These are phyloP conservation scores for Takakia lepidozioides DNA, from an alignment of 225 moss, liverwort and hornwort species.

Conservation along the genomic window DNA sequence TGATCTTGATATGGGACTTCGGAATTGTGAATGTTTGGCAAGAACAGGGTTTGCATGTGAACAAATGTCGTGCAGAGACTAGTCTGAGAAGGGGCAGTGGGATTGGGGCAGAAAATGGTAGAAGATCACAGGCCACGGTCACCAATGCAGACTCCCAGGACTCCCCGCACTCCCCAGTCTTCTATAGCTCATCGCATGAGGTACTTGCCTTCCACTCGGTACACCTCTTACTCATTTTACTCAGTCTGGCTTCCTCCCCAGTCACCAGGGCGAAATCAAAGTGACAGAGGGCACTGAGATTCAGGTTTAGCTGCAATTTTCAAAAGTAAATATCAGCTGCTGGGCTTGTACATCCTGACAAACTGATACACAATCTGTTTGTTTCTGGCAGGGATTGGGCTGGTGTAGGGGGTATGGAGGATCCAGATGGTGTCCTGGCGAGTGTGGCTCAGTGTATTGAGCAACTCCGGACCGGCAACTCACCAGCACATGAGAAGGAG, in stretches of 20 bases:
- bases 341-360: background rate
- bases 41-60: too few species aligned
- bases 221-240: background rate
- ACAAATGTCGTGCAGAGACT: too few species aligned
- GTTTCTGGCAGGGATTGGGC: constrained; percentile 67
- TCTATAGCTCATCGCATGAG: constrained; percentile 20
- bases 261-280: background rate
- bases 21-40: too few species aligned
- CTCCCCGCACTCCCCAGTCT: constrained; percentile 20
- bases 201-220: constrained; percentile 7
- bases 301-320: background rate
- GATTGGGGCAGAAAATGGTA: constrained; percentile 40
- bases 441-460: constrained; percentile 74
- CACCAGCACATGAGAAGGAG: constrained; percentile 65
- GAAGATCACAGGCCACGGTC: constrained; percentile 33
- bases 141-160: too few species aligned
- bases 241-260: background rate
- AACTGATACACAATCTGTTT: background rate
- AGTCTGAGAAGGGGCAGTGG: too few species aligned
- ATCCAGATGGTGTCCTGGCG: constrained; percentile 56
- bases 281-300: background rate
- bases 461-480: constrained; percentile 56
- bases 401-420: constrained; percentile 53
- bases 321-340: background rate
- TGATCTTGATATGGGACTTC: too few species aligned